phyloP scores from a whole-genome alignment of 78 protist species.

The Dictyostelium capitatum region DNA sequence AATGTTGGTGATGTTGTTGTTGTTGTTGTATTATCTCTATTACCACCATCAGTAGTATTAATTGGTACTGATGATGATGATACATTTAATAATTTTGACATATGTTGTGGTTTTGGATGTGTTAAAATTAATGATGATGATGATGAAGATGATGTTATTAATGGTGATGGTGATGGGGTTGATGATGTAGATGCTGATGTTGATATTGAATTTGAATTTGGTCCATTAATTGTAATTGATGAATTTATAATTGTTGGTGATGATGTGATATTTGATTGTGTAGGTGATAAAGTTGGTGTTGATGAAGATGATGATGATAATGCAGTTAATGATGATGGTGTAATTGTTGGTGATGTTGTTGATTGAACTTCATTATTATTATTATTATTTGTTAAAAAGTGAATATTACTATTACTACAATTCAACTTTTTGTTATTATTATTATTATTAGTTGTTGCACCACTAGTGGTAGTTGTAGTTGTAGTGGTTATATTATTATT shows the following conservation, averaged over 20 bases:
- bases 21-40: neutral
- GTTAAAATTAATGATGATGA: neutral
- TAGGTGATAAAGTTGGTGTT: conserved; percentile 7
- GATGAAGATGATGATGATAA: conserved; percentile 3
- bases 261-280: neutral
- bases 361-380: neutral
- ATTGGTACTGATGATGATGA: neutral
- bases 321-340: neutral
- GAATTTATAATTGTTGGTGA: conserved; percentile 24
- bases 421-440: neutral
- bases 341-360: neutral
- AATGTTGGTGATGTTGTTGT: neutral
- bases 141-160: neutral
- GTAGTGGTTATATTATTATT: conserved; percentile 14
- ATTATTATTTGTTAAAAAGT: neutral
- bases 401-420: neutral
- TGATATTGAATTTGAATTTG: neutral
- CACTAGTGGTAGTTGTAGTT: neutral
- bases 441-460: neutral
- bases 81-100: neutral
- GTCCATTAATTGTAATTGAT: neutral
- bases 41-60: neutral
- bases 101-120: neutral
- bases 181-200: neutral
- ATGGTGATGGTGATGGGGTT: neutral